Evolutionary conservation across 345 rosid species (phyloP), one percentile per base, ranked within the genome.

Genomic region (Isatis tinctoria): DNA sequence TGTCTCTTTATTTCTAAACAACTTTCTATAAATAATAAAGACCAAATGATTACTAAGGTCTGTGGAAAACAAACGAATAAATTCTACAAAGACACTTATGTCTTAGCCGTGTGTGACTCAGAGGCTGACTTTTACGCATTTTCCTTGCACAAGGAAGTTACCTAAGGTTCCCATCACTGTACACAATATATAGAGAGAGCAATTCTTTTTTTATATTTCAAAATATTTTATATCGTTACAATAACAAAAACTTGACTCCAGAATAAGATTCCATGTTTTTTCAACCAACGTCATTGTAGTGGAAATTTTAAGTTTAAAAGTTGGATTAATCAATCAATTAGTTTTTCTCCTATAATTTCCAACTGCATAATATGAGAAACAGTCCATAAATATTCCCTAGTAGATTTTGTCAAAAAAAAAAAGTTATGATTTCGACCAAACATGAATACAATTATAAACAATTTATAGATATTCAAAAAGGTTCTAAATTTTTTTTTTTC

Each of bases 1-100:
- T 49, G 54, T 49, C 35, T 30, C 69, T 63, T 28, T 18, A 59
- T 28, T 56, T 13, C 11, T 60, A 27, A 58, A 74, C 73, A 74
- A 18, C 35, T 65, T 65, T 14, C 40, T 8, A 4, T 35, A 36
- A 51, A 27, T 10, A 35, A 20, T 17, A 56, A 12, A 57, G 67
- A 48, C 32, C 35, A 17, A 58, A 47, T 58, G 24, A 26, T 18
- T 26, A 53, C 49, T 67, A 56, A 58, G 4, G 9, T 47, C 13
- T 14, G 44, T 39, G 61, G 65, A 54, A 53, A 64, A 52, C 5
- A 1, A 44, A 73, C 35, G 60, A 57, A 49, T 32, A 57, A 74
- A 16, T 35, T 27, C 13, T 13, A 26, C 57, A 33, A 44, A 24
- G 30, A 59, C 47, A 16, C 33, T 51, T 16, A 73, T 26, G 24